Evolutionary conservation across 2,329 filamentous ascomycete species (phyloP).

Genomic region (Xylariomycetidae sp.): DNA sequence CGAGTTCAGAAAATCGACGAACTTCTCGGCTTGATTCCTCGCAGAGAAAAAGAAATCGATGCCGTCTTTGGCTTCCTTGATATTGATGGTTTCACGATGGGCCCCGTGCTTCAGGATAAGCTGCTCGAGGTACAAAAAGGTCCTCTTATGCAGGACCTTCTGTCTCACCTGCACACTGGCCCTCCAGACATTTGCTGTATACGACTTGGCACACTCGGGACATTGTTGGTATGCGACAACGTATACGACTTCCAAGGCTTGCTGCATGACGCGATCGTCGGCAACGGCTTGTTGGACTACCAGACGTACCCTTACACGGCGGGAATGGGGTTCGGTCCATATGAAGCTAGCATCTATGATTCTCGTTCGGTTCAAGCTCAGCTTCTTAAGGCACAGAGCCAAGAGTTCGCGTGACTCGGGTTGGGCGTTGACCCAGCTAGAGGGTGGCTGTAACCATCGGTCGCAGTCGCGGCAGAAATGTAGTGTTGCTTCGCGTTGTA

Average conservation of each 20-base stretch:
- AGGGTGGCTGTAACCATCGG: conserved; percentile 83
- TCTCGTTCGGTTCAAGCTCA: conserved; percentile 80
- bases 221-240: conserved; percentile 90
- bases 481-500: conserved; percentile 83
- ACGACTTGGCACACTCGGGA: conserved; percentile 90
- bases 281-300: conserved; percentile 74
- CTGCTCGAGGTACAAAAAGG: conserved; percentile 72
- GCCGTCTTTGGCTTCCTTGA: conserved; percentile 93
- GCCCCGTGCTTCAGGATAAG: conserved; percentile 91
- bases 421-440: conserved; percentile 77
- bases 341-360: conserved; percentile 96
- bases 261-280: conserved; percentile 70
- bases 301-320: conserved; percentile 89
- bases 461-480: conserved; percentile 95
- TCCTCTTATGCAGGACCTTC: conserved; percentile 92
- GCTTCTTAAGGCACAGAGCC: conserved; percentile 82
- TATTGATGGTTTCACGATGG: conserved; percentile 92
- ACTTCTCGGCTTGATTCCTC: conserved; percentile 86
- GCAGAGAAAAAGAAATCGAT: conserved; percentile 93
- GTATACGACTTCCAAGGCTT: conserved; percentile 92
- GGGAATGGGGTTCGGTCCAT: conserved; percentile 97
- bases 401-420: conserved; percentile 90
- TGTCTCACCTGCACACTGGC: conserved; percentile 93
- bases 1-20: conserved; percentile 84
- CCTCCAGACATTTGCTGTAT: conserved; percentile 93